Evolutionary conservation across 305 asterid genomes (phyloP).

Genomic region (Fraxinus albicans): DNA sequence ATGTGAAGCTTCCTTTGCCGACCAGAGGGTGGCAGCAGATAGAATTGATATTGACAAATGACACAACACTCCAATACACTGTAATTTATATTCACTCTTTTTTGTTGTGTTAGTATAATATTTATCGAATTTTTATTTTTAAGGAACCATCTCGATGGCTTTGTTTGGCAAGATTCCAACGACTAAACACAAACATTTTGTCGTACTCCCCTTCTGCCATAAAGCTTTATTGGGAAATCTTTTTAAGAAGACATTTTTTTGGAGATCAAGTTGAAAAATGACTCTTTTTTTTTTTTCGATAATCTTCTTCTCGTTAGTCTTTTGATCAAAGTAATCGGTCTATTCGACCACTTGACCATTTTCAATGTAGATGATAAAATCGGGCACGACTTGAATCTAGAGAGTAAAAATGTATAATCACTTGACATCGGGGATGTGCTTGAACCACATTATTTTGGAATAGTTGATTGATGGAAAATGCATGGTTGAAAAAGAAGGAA

Average conservation of each 20-base stretch:
- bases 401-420: neutral
- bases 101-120: neutral
- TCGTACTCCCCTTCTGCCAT: neutral
- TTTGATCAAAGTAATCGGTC: too few relatives aligned
- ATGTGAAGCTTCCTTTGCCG: constrained; percentile 51
- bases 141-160: neutral
- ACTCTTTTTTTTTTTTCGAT: too few relatives aligned
- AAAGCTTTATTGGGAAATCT: neutral
- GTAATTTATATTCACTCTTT: neutral
- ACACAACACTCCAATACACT: constrained; percentile 15
- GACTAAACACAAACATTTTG: neutral
- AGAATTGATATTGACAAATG: constrained; percentile 58
- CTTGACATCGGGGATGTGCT: too few relatives aligned
- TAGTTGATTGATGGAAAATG: too few relatives aligned
- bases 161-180: constrained; percentile 6
- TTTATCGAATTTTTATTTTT: neutral
- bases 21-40: constrained; percentile 59
- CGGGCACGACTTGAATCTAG: neutral
- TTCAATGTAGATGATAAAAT: neutral
- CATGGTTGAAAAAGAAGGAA: too few relatives aligned
- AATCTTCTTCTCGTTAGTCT: too few relatives aligned
- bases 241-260: too few relatives aligned
- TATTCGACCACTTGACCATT: too few relatives aligned
- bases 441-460: too few relatives aligned
- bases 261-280: too few relatives aligned